Conservation (phyloP, 2,329 filamentous ascomycete species). For the Zarea fungicola region DNA sequence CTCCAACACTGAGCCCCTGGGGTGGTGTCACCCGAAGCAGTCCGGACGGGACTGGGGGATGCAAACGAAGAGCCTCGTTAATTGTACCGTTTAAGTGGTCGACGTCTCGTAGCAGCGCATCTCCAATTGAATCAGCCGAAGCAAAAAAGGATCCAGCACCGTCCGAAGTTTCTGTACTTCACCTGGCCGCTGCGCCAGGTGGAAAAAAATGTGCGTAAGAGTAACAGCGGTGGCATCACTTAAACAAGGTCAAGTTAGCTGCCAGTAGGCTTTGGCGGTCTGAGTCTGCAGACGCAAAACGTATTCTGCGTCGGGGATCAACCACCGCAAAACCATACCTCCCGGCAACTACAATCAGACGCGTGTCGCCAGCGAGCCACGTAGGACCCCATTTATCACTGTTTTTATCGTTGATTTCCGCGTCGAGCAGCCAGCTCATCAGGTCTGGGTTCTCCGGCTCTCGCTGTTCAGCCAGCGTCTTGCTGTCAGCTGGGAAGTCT, state of each 20-base stretch:
- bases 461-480: no score
- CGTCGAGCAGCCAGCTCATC: conserved; percentile 4
- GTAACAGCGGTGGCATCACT: conserved; percentile 33
- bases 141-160: conserved; percentile 25
- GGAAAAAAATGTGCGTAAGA: conserved; percentile 28
- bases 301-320: neutral
- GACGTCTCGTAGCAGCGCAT: conserved; percentile 19
- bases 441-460: no score
- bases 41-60: conserved; percentile 32
- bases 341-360: conserved; percentile 28
- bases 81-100: conserved; percentile 31
- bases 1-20: conserved; percentile 29
- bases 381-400: no score
- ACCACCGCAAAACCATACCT: conserved; percentile 18
- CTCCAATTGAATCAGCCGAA: conserved; percentile 14
- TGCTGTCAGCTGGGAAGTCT: no score
- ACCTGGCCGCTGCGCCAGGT: conserved; percentile 29
- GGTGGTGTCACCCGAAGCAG: conserved; percentile 31
- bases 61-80: conserved; percentile 34
- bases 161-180: conserved; percentile 35
- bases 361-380: conserved; percentile 24
- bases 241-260: neutral
- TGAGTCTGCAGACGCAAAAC: neutral
- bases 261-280: neutral
- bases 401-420: conserved; percentile 21